Base-by-base conservation (phyloP, 768 basidiomycete genomes). In the Hemileccinum rubropunctum region DNA sequence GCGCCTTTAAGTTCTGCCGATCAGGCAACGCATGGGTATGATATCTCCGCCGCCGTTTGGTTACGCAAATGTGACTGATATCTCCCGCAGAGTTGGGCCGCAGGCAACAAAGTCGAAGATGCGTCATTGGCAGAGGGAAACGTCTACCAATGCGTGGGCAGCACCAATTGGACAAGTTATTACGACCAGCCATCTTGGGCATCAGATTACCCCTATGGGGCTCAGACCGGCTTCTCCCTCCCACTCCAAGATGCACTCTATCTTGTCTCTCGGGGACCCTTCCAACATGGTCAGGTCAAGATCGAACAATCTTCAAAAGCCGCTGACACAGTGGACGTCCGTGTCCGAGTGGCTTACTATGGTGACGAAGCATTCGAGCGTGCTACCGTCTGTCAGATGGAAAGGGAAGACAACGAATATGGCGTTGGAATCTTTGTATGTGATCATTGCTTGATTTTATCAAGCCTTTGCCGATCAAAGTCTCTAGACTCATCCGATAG, bases 371-470 rank as follows among this genome's bases (percentile, higher is more conserved):
- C 45, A 23, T 57, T 70, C 28, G 53, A 62, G 18, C 56, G 40
- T 8, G 61, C 60, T 17, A 53, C 58, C 26, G 63, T 73, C 32
- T 73, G 71, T 40, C 58, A 37, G 38, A 50, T 67, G 43, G 58
- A 65, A 43, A 63, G 58, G 37, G 48, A 47, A 12, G 61, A 56
- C 3, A 51, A 46, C 9, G 58, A 62, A 21, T 27, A 65, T 37
- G 69, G 71, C 7, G 51, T 67, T 33, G 73, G 71, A 9, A 62
- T 73, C 18, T 63, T 71, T 36, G 72, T 73, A 48, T 34, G 64
- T 64, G 3, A 3, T 33, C 32, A 13, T 37, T 18, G 4, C 14
- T 38, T 33, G 27, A 26, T 41, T 15, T 10, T 12, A 34, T 36
- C 34, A 1, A 9, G n/a, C 18, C 5, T 13, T 40, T 14, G 15